Conservation (phyloP, 129 eudicot genomes). For the Mikania micrantha region DNA sequence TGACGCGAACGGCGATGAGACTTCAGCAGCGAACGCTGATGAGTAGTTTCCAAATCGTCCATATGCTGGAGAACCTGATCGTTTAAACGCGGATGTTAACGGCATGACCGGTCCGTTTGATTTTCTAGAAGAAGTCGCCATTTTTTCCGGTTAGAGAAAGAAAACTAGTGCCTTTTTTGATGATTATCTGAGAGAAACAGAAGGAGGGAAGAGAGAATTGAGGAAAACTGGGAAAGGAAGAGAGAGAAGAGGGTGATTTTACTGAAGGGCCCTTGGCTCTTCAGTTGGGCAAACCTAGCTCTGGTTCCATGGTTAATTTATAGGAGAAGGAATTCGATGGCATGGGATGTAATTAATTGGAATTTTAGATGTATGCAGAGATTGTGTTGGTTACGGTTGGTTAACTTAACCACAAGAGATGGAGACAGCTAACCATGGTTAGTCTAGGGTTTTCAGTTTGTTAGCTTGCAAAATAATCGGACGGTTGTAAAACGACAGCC, state of each 20-base stretch:
- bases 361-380: slow-evolving; percentile 19
- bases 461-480: slow-evolving; percentile 20
- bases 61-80: slow-evolving; percentile 41
- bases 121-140: slow-evolving; percentile 47
- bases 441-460: slow-evolving; percentile 22
- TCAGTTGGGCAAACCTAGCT: slow-evolving; percentile 93
- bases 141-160: slow-evolving; percentile 6
- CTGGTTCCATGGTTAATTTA: slow-evolving; percentile 51
- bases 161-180: slow-evolving; percentile 3
- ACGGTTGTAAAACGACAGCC: slow-evolving; percentile 31
- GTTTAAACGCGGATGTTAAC: slow-evolving; percentile 26
- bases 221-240: not conserved
- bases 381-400: slow-evolving; percentile 19
- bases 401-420: slow-evolving; percentile 21
- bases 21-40: slow-evolving; percentile 31
- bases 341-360: slow-evolving; percentile 28
- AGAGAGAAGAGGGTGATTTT: slow-evolving; percentile 14
- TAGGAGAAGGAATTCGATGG: slow-evolving; percentile 37
- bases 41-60: slow-evolving; percentile 28
- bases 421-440: slow-evolving; percentile 17
- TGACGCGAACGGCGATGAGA: slow-evolving; percentile 46
- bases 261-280: slow-evolving; percentile 64
- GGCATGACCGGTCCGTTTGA: slow-evolving; percentile 54
- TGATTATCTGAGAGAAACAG: slow-evolving; percentile 15
- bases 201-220: no score